Evolutionary conservation across 75 land plant species (phyloP), one percentile per base, ranked within the genome.

Genomic region (Selaginella tamariscina): DNA sequence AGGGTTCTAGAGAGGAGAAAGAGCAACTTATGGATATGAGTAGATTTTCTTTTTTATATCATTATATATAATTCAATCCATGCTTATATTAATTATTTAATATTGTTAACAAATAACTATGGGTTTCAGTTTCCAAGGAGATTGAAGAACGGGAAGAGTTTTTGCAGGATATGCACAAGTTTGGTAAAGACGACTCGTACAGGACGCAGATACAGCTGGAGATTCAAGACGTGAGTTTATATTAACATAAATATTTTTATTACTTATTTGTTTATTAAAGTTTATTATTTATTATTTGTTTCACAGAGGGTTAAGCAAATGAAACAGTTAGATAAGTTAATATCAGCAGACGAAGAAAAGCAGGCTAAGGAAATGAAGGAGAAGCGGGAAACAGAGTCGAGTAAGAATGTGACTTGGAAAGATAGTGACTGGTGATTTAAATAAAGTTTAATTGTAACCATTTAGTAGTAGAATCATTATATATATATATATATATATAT

Each of bases 1-100:
- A 59, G 62, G 62, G 62, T n/a, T 59, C 62, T 9, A 59, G 26
- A n/a, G 62, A 59, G 62, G 62, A 59, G 62, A 59, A 59, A 21
- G 62, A 59, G 62, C 62, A 59, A 23, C 62, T 59, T n/a, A 2
- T 59, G 23, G 62, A 59, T 59, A 2, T 59, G 21, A 59, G 62
- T 59, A 59, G 8, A n/a, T 59, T 59, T 9, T 27, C 62, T 5
- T 59, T 23, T 2, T 21, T 59, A 5, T 23, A 8, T 59, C 62
- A 8, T 23, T 23, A 59, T 59, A n/a, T 59, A 9, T 21, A n/a
- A 49, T 20, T 20, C 20, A 49, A 49, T 49, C 11, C 54, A 11
- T 11, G 54, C 54, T 49, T 49, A 11, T 49, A 49, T 49, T n/a
- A n/a, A n/a, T n/a, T n/a, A n/a, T n/a, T n/a, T n/a, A n/a, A n/a